phyloP scores from a whole-genome alignment of 768 basidiomycete genomes.

The Lactarius deliciosus region DNA sequence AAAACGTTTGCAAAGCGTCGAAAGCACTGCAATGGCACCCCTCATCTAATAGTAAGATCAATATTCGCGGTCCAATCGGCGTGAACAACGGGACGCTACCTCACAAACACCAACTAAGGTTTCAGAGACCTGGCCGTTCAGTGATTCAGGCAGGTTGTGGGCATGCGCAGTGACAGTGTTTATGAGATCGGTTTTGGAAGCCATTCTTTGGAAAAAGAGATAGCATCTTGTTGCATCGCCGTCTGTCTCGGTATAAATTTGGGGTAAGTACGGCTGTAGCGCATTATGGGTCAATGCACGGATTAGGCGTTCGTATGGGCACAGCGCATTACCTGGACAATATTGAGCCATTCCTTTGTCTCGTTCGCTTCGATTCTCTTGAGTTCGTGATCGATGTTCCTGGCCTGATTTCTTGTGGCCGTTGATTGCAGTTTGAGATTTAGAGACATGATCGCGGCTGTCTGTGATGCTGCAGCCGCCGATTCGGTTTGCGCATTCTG shows the following conservation, averaged over 20 bases:
- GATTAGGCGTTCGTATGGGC: background rate
- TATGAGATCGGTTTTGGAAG: constrained; percentile 84
- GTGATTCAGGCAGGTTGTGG: constrained; percentile 81
- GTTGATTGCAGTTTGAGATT: constrained; percentile 94
- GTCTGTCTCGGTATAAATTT: constrained; percentile 87
- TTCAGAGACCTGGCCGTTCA: constrained; percentile 81
- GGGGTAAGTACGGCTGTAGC: constrained; percentile 82
- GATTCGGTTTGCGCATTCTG: constrained; percentile 83
- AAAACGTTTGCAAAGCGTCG: constrained; percentile 87
- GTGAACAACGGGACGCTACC: constrained; percentile 41
- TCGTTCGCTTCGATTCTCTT: constrained; percentile 83
- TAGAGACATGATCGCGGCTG: constrained; percentile 90
- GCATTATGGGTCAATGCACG: constrained; percentile 15
- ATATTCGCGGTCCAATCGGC: background rate
- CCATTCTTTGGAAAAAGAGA: constrained; percentile 89
- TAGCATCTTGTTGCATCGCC: constrained; percentile 86
- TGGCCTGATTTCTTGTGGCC: constrained; percentile 86
- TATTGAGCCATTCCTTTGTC: constrained; percentile 71
- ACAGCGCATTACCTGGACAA: constrained; percentile 63
- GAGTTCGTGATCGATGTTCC: constrained; percentile 86
- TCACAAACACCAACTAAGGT: constrained; percentile 93
- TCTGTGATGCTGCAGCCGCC: constrained; percentile 79
- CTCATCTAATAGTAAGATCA: constrained; percentile 58
- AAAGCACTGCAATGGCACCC: constrained; percentile 75
- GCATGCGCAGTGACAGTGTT: constrained; percentile 78